These are phyloP conservation scores for Penicillium odoratum DNA, from an alignment of 495 filamentous ascomycete species.

Conservation along the genomic window DNA sequence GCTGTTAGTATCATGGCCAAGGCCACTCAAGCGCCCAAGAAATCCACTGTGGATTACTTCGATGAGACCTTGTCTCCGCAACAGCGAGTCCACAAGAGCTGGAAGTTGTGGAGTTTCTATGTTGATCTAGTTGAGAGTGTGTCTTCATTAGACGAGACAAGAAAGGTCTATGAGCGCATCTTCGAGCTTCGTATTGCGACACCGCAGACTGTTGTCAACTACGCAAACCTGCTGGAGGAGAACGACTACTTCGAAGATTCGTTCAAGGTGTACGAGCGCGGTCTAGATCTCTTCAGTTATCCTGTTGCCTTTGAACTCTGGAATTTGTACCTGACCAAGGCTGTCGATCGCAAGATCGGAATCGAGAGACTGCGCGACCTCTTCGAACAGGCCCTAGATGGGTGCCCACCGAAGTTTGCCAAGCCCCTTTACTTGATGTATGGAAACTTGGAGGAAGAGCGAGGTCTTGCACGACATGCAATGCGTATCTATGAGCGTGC, in stretches of 20 bases:
- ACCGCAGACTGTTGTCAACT: conserved; percentile 98
- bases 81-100: conserved; percentile 97
- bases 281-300: conserved; percentile 94
- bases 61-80: conserved; percentile 93
- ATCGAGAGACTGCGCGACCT: conserved; percentile 94
- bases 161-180: conserved; percentile 92
- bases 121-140: conserved; percentile 97
- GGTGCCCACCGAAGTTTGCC: conserved; percentile 92
- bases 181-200: conserved; percentile 98
- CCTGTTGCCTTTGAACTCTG: conserved; percentile 98
- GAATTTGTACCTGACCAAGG: conserved; percentile 98
- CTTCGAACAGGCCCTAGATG: conserved; percentile 96
- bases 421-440: conserved; percentile 98
- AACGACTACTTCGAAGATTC: conserved; percentile 95
- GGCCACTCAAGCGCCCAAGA: conserved; percentile 91
- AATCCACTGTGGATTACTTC: conserved; percentile 95
- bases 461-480: conserved; percentile 92
- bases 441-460: conserved; percentile 93
- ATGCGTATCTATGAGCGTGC: conserved; percentile 99
- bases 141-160: conserved; percentile 86
- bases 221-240: conserved; percentile 93
- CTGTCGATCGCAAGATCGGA: conserved; percentile 89
- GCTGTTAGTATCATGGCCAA: conserved; percentile 96
- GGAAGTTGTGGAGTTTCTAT: conserved; percentile 99
- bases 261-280: conserved; percentile 96